Conservation (phyloP, 83 land plant species). For the Thuja plicata region DNA sequence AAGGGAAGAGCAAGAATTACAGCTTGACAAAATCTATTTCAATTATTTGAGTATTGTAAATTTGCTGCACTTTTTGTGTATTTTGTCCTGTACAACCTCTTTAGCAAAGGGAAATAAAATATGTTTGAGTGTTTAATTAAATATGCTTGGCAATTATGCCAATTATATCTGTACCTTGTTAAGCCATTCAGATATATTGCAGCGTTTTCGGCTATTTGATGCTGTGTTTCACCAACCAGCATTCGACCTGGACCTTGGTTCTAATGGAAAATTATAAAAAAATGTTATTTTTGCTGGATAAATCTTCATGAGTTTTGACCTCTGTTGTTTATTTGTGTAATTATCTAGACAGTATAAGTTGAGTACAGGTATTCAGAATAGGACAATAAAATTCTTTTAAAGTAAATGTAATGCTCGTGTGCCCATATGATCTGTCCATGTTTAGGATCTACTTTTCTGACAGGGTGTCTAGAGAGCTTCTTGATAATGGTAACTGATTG, state of each 20-base stretch:
- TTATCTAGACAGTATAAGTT: background rate
- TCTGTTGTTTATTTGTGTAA: background rate
- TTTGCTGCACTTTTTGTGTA: background rate
- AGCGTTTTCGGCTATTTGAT: background rate
- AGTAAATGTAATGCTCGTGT: background rate
- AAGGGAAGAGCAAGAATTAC: slow-evolving; percentile 70
- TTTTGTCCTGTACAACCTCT: background rate
- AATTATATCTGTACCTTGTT: background rate
- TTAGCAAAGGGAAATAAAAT: background rate
- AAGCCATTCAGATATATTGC: background rate
- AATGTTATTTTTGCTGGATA: background rate
- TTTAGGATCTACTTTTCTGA: background rate
- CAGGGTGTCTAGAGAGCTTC: too few species aligned
- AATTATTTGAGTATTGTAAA: background rate
- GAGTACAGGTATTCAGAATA: background rate
- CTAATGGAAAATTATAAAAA: background rate
- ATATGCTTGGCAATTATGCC: background rate
- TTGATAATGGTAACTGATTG: background rate
- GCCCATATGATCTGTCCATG: background rate
- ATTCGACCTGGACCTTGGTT: background rate
- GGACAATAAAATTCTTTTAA: background rate
- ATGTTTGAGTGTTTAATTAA: background rate
- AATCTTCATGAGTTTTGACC: background rate
- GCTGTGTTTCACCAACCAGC: background rate
- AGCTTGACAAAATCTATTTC: slow-evolving; percentile 14